Conservation (phyloP, 177 flowering plant species). For the Vitis hybrid region DNA sequence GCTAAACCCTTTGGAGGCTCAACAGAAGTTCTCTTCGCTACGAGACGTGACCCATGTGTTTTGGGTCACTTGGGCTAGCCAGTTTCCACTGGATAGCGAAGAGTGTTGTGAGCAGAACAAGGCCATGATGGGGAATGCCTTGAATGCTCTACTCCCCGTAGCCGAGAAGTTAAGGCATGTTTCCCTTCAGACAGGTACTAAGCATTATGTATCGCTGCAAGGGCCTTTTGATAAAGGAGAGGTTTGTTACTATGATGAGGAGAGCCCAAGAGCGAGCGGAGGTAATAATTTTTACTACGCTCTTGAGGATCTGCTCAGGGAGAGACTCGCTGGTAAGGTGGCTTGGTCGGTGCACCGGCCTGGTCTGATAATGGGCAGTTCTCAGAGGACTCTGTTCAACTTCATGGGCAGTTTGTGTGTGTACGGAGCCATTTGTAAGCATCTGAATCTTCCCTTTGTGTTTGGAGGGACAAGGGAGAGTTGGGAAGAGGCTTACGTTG, state of each 20-base stretch:
- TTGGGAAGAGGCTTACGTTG: slow-evolving; percentile 74
- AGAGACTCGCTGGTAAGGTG: slow-evolving; percentile 38
- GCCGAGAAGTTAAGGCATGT: slow-evolving; percentile 57
- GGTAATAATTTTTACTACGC: slow-evolving; percentile 61
- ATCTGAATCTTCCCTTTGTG: slow-evolving; percentile 67
- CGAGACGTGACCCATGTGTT: slow-evolving; percentile 70
- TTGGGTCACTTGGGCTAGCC: slow-evolving; percentile 90
- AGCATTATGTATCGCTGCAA: slow-evolving; percentile 60
- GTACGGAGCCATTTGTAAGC: slow-evolving; percentile 65
- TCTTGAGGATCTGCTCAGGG: slow-evolving; percentile 69
- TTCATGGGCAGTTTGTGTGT: slow-evolving; percentile 76
- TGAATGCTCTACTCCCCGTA: slow-evolving; percentile 51
- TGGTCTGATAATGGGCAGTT: slow-evolving; percentile 70
- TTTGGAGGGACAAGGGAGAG: slow-evolving; percentile 71
- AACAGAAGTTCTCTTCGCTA: slow-evolving; percentile 44
- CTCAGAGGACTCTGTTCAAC: slow-evolving; percentile 53
- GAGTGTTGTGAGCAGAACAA: slow-evolving; percentile 65
- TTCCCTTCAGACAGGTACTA: slow-evolving; percentile 85
- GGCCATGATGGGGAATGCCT: slow-evolving; percentile 68
- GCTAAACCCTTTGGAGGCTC: slow-evolving; percentile 42
- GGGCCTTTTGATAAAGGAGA: slow-evolving; percentile 19
- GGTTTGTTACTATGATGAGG: slow-evolving; percentile 42
- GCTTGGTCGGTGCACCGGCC: slow-evolving; percentile 84
- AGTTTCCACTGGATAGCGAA: slow-evolving; percentile 43
- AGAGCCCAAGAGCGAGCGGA: slow-evolving; percentile 47